phyloP scores from a whole-genome alignment of 2,329 filamentous ascomycete species.

The Aspergillus chevalieri region DNA sequence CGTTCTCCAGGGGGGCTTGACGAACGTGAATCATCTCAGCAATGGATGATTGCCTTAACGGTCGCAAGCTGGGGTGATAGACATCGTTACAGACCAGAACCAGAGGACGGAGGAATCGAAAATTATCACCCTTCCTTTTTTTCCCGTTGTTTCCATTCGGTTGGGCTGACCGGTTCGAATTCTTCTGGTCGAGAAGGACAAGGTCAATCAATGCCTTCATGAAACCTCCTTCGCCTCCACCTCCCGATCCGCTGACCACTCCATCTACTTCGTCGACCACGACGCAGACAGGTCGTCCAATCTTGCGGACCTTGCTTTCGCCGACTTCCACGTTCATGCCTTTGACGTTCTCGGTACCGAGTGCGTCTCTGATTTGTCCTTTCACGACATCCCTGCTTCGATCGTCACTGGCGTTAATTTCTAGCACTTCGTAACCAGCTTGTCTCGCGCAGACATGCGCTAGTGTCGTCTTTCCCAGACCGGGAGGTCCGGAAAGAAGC shows the following conservation, averaged over 20 bases:
- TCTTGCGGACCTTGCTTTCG: slow-evolving; percentile 54
- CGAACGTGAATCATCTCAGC: slow-evolving; percentile 91
- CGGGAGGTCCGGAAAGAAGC: slow-evolving; percentile 83
- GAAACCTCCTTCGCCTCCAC: slow-evolving; percentile 83
- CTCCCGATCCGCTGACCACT: slow-evolving; percentile 72
- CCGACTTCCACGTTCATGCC: slow-evolving; percentile 47
- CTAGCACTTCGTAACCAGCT: slow-evolving; percentile 91
- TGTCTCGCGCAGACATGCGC: slow-evolving; percentile 94
- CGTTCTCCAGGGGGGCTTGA: slow-evolving; percentile 78
- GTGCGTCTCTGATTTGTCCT: slow-evolving; percentile 80
- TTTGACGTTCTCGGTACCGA: slow-evolving; percentile 91
- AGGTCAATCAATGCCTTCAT: slow-evolving; percentile 92
- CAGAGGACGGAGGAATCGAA: slow-evolving; percentile 77
- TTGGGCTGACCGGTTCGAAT: slow-evolving; percentile 43
- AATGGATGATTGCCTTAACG: slow-evolving; percentile 73
- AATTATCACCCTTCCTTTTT: slow-evolving; percentile 72
- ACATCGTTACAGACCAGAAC: slow-evolving; percentile 97
- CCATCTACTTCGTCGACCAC: slow-evolving; percentile 96
- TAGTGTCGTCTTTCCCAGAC: slow-evolving; percentile 89
- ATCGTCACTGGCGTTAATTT: slow-evolving; percentile 97
- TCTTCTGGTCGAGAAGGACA: slow-evolving; percentile 78
- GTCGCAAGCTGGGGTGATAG: slow-evolving; percentile 82
- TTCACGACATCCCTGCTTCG: slow-evolving; percentile 84
- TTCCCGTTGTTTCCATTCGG: slow-evolving; percentile 16
- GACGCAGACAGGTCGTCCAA: slow-evolving; percentile 82